These are phyloP conservation scores for Leishmania lainsoni DNA, from an alignment of 208 protist genomes.

Conservation along the genomic window DNA sequence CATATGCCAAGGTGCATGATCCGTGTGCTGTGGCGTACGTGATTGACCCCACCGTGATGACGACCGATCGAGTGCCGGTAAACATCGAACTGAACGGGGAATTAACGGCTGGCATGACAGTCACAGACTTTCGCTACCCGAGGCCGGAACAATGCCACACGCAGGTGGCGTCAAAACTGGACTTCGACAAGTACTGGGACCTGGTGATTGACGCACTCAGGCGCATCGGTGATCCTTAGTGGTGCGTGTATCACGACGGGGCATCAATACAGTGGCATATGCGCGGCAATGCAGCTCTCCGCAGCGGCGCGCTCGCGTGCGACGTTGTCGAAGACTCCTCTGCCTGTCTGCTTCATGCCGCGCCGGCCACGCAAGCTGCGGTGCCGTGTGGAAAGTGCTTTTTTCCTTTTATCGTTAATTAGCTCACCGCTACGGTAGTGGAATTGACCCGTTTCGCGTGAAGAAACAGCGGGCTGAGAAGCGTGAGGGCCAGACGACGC, in stretches of 20 bases:
- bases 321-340: background rate
- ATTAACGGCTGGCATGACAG: conserved; percentile 64
- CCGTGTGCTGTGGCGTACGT: conserved; percentile 81
- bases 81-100: conserved; percentile 58
- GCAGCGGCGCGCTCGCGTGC: background rate
- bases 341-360: background rate
- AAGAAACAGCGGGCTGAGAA: background rate
- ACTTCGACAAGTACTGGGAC: conserved; percentile 73
- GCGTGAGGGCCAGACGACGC: background rate
- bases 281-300: background rate
- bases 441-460: background rate
- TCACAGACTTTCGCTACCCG: conserved; percentile 48
- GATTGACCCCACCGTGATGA: conserved; percentile 66
- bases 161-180: conserved; percentile 61
- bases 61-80: conserved; percentile 46
- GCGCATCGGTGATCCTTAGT: conserved; percentile 52
- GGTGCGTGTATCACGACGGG: background rate
- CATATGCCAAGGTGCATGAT: conserved; percentile 62
- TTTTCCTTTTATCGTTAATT: background rate
- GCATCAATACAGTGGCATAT: background rate
- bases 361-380: background rate
- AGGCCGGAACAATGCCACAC: conserved; percentile 53
- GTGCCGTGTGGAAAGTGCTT: background rate
- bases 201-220: conserved; percentile 62
- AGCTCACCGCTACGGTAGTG: no score